A percentile compares a stretch with the other conserved stretches of the same genome.
Evolutionary conservation across 495 filamentous ascomycete species (phyloP).

Genomic region (Cladorrhinum samala): DNA sequence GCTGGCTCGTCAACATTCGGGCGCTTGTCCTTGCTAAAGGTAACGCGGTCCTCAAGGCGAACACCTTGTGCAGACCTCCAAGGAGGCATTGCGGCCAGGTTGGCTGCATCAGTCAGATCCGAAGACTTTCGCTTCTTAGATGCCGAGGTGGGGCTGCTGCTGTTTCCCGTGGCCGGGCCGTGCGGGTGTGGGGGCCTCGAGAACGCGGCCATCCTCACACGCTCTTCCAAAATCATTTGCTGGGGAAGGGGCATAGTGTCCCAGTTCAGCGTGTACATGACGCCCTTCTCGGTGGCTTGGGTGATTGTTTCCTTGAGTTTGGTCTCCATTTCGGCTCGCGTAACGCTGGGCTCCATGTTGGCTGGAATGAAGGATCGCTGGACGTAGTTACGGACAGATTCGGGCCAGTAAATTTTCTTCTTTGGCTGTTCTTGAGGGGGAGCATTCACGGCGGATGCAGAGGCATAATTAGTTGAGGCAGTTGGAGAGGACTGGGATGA

Average conservation of each 20-base stretch:
- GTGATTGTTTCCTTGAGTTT: constrained; percentile 84
- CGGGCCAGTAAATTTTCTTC: constrained; percentile 68
- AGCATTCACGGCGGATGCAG: constrained; percentile 11
- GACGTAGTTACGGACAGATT: constrained; percentile 73
- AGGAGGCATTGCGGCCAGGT: constrained; percentile 45
- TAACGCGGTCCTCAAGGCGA: constrained; percentile 71
- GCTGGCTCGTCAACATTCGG: constrained; percentile 37
- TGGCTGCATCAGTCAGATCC: constrained; percentile 36
- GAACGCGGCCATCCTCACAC: constrained; percentile 30
- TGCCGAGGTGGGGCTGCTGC: neutral
- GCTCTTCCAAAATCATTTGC: constrained; percentile 72
- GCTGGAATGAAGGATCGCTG: constrained; percentile 73
- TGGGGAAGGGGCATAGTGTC: constrained; percentile 78
- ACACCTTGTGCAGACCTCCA: constrained; percentile 64
- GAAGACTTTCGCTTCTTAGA: constrained; percentile 79
- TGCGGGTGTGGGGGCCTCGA: constrained; percentile 14
- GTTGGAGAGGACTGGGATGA: constrained; percentile 13
- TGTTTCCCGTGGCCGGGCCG: too few relatives aligned
- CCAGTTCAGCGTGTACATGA: constrained; percentile 74
- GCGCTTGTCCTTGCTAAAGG: constrained; percentile 57
- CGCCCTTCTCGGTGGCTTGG: constrained; percentile 61
- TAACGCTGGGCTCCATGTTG: constrained; percentile 59
- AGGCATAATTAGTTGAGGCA: constrained; percentile 27
- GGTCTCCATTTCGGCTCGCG: constrained; percentile 63
- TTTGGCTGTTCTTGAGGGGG: constrained; percentile 30